phyloP scores from a whole-genome alignment of 768 basidiomycete species.

The Boletales sp. region DNA sequence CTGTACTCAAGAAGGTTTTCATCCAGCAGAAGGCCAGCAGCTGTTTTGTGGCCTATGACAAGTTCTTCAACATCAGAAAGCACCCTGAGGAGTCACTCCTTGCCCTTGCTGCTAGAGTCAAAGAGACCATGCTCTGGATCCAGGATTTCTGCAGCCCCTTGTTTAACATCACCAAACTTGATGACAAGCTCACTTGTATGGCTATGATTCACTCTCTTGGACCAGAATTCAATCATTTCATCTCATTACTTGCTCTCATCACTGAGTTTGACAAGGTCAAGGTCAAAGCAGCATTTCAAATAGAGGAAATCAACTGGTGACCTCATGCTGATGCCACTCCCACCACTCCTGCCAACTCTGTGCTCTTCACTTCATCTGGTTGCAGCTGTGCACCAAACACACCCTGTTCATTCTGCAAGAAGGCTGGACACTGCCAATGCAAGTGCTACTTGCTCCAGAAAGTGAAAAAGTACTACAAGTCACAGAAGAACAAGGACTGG shows the following conservation, averaged over 20 bases:
- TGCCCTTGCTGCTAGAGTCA: slow-evolving; percentile 2
- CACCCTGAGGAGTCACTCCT: background rate
- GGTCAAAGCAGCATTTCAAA: slow-evolving; percentile 1
- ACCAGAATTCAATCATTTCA: slow-evolving; percentile 6
- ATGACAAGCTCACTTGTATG: slow-evolving; percentile 9
- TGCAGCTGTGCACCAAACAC: background rate
- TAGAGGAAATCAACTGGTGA: background rate
- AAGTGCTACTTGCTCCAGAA: background rate
- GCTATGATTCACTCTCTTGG: slow-evolving; percentile 8
- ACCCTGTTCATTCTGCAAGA: background rate
- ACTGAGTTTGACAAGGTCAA: slow-evolving; percentile 5
- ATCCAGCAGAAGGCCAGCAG: slow-evolving; percentile 3
- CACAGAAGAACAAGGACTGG: background rate
- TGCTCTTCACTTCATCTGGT: background rate
- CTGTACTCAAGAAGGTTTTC: background rate
- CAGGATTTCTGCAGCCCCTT: background rate
- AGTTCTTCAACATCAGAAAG: slow-evolving; percentile 10
- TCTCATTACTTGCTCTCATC: slow-evolving; percentile 8
- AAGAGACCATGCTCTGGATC: slow-evolving; percentile 4
- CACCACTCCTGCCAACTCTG: background rate
- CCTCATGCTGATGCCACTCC: background rate
- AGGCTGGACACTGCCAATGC: background rate
- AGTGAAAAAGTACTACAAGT: background rate
- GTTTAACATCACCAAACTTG: background rate
- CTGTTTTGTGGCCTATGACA: slow-evolving; percentile 4